Evolutionary conservation across 352 stramenopile genomes (phyloP), one percentile per base, ranked within the genome.

Genomic region (Phytophthora pseudosyringae): DNA sequence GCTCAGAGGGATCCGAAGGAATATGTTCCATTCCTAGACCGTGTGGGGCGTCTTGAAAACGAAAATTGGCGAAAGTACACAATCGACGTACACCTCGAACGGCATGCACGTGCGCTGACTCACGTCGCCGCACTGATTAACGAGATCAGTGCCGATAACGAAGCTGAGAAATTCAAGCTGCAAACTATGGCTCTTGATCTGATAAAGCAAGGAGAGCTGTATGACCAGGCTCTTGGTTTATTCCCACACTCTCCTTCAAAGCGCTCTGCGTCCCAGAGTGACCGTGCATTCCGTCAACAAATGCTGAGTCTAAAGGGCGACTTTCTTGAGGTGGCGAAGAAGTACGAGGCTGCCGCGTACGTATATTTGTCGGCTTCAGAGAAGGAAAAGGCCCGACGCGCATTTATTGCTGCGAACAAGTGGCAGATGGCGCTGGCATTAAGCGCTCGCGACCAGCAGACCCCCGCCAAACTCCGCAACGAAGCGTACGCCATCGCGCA

Each of bases 1-100:
- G 90, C 82, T 12, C 71, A 92, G 45, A 73, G 80, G 13, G 86
- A 94, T 41, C 86, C 86, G 15, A 87, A 88, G 33, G 82, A 90
- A 40, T 91, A 93, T 48, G 66, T 82, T 33, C 75, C 82, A 13
- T 80, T 91, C 38, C 52, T 94, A 3, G 76, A 90, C 18, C 73
- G 67, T n/a, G 76, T 89, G 31, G 64, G 66, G 11, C 59, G 50
- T n/a, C 60, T 83, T 5, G 47, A 57, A 4, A 70, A 80, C 32
- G 61, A 70, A n/a, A 58, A 75, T 16, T 52, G 75, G 49, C 67
- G 69, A n/a, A 88, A 80, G n/a, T 88, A 83, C 54, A 73, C 71
- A 0, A 88, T 93, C 32, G 85, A 93, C 36, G 12, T 75, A 21
- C 65, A 86, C 45, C 58, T 93, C 31, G 48, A 75, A 28, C 73